Conservation (phyloP, 2,329 filamentous ascomycete genomes). For the Fusarium illudens region DNA sequence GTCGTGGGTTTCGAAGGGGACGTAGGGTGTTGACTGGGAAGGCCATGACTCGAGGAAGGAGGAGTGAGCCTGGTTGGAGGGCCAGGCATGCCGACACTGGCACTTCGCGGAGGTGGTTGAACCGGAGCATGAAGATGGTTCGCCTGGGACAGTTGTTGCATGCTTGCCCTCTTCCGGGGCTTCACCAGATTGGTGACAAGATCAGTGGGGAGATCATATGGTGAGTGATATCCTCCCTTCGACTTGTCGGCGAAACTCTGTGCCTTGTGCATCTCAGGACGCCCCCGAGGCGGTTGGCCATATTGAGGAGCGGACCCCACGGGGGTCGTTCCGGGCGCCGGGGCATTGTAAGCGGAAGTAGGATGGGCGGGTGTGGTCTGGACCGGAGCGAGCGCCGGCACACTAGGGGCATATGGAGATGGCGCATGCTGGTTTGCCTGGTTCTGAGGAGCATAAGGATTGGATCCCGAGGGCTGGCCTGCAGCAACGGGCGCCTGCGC, state of each 20-base stretch:
- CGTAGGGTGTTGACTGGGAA: conserved; percentile 45
- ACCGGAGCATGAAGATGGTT: conserved; percentile 50
- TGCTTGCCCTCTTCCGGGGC: conserved; percentile 70
- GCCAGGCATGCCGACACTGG: conserved; percentile 60
- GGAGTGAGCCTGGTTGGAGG: conserved; percentile 37
- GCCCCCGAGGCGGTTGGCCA: conserved; percentile 47
- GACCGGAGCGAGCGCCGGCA: conserved; percentile 7
- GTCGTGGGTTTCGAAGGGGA: conserved; percentile 47
- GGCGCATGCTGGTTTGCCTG: conserved; percentile 25
- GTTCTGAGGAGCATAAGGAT: conserved; percentile 42
- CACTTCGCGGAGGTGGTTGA: conserved; percentile 64
- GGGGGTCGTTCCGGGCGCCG: conserved; percentile 35
- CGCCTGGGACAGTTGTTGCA: conserved; percentile 61
- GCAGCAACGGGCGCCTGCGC: not conserved
- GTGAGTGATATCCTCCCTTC: conserved; percentile 91
- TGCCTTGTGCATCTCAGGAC: conserved; percentile 63
- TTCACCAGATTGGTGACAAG: conserved; percentile 65
- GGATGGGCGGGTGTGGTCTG: conserved; percentile 15
- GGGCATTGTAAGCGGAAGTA: conserved; percentile 32
- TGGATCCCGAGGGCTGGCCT: conserved; percentile 25
- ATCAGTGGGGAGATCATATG: conserved; percentile 94
- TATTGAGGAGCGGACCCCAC: conserved; percentile 47
- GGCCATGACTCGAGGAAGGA: conserved; percentile 49
- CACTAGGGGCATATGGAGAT: conserved; percentile 36
- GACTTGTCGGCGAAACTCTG: conserved; percentile 91